Base-by-base conservation (phyloP, 169 alveolate species). In the Cystoisospora suis region DNA sequence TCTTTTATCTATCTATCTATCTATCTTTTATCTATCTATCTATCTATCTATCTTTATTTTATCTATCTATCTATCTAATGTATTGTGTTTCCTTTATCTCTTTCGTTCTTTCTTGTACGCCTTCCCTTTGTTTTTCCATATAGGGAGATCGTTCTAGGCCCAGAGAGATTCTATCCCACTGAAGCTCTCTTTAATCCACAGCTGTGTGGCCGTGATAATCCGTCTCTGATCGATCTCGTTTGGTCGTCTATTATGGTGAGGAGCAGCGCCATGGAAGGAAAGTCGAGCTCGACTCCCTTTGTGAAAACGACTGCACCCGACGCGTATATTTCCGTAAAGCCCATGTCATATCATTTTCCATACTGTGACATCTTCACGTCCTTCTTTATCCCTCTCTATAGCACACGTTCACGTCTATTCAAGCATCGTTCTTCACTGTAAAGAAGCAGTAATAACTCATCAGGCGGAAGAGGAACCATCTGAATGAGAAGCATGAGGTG, bases 101-200 rank as follows among this genome's bases (percentile, higher is more conserved):
- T 34, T 12, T 36, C 20, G 81, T 23, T 36, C n/a, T 72, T 72
- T 12, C 81, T 72, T 12, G 40, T 72, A 23, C 53, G 12, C 32
- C 20, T 72, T 12, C 70, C 23, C n/a, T 23, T 72, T 12, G 40
- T 72, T 12, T 72, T 53, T 12, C 65, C 65, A 23, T 23, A 7
- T 70, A 93, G 93, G 81, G 83, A 89, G 23, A 83, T 95, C 38
- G 80, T 85, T 34, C 79, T 95, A 61, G 96, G 94, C 75, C 94
- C 94, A 36, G 95, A 95, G 81, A 85, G 97, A 53, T 93, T 93
- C 32, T 94, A 92, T 86, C 94, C 95, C 36, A 93, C 97, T 1
- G 97, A 95, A 81, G 94, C 93, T 40, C 87, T 95, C n/a, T 95
- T 95, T 81, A 93, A 94, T 77, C 95, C 96, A n/a, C 91, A 88